Base-by-base conservation (phyloP, 371 early-diverging fungal species). In the Mortierella sp. region DNA sequence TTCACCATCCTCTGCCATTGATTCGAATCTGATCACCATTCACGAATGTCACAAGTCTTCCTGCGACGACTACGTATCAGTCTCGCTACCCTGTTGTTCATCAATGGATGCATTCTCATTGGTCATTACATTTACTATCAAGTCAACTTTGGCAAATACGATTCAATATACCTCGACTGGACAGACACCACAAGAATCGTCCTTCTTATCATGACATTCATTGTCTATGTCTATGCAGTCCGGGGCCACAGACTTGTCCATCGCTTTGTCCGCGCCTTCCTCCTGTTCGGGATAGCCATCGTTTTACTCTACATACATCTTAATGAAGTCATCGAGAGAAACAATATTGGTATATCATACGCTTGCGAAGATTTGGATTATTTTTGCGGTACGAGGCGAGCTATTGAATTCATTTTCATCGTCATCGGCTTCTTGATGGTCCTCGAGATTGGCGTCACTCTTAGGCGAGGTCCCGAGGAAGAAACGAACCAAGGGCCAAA, bases 251-350 rank as follows among this genome's bases (percentile, higher is more conserved):
- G 3, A 12, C 2, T n/a, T 19, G 17, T 59, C 5, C 55, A 30
- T 19, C 51, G 42, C 5, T 46, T 32, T 17, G 15, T 31, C 14
- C 60, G 60, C 0, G 60, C 67, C 0, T 49, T 47, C 21, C 32
- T 48, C 7, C 12, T 60, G 26, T 9, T 67, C n/a, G 49, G n/a
- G 5, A 6, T 59, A 12, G 19, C 67, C 2, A 49, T 21, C 21
- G 42, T 47, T 14, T 42, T 44, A 34, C 42, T 67, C 17, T 67
- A 54, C 42, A 19, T 42, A 39, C 4, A 34, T 24, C 39, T 60
- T 19, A 8, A 19, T 24, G 37, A 41, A 26, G 17, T 32, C 52
- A 21, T 43, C 14, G 8, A 19, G 0, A 26, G 17, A 5, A 12
- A 39, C 59, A 23, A 0, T 0, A 6, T 11, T 1, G 4, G n/a